Conservation (phyloP, 805 yeast genomes). For the Candida fluviatilis region DNA sequence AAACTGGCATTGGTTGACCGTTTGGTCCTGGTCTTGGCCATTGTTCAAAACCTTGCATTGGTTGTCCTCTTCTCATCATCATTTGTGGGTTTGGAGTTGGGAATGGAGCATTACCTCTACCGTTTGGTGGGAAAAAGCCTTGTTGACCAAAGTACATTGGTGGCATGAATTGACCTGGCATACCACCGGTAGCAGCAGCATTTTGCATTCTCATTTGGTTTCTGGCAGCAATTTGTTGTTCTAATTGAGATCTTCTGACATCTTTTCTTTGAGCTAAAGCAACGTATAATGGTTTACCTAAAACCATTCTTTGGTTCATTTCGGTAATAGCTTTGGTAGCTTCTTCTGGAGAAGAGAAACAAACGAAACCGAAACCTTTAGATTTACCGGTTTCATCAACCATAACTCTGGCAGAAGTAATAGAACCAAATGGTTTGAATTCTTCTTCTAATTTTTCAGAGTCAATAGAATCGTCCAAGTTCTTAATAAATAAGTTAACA, state of each 20-base stretch:
- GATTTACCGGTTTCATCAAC: slow-evolving; percentile 91
- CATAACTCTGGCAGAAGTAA: slow-evolving; percentile 96
- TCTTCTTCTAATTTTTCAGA: slow-evolving; percentile 90
- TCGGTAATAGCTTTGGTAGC: slow-evolving; percentile 97
- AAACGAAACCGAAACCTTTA: slow-evolving; percentile 97
- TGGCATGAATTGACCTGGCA: slow-evolving; percentile 82
- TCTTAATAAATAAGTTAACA: slow-evolving; percentile 93
- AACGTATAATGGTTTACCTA: slow-evolving; percentile 95
- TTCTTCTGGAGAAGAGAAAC: slow-evolving; percentile 97
- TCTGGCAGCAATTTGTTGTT: slow-evolving; percentile 97
- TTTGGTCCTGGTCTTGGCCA: slow-evolving; percentile 73
- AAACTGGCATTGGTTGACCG: slow-evolving; percentile 81
- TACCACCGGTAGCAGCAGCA: slow-evolving; percentile 82
- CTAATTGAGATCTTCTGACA: slow-evolving; percentile 93
- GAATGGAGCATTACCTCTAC: slow-evolving; percentile 73
- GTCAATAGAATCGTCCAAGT: slow-evolving; percentile 89
- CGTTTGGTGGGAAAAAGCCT: slow-evolving; percentile 79
- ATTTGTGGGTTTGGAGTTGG: slow-evolving; percentile 78
- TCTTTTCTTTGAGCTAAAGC: slow-evolving; percentile 99
- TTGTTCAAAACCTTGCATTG: slow-evolving; percentile 32
- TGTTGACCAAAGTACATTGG: slow-evolving; percentile 87
- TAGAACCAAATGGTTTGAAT: slow-evolving; percentile 88
- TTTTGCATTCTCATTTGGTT: slow-evolving; percentile 98
- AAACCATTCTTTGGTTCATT: slow-evolving; percentile 95
- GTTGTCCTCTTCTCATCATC: slow-evolving; percentile 69